Base-by-base conservation (phyloP, 805 yeast genomes). In the Sugiyamaella chiloensis region DNA sequence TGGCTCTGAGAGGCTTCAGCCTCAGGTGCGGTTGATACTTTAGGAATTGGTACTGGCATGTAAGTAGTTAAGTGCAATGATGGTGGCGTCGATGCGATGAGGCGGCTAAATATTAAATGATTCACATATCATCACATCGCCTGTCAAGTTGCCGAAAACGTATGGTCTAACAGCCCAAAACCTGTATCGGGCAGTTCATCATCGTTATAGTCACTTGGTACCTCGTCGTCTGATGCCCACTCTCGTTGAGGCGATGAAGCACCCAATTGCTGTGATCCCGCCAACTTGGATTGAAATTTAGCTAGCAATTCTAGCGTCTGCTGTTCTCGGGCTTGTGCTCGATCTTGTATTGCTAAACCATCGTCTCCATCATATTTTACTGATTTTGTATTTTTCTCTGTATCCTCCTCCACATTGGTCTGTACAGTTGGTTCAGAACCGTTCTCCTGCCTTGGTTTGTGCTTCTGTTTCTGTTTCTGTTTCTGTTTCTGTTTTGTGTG, bases 391-490 rank as follows among this genome's bases (percentile, higher is more conserved):
- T 19, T 21, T 34, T 16, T 34, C 12, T 12, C 9, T 7, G 37
- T 5, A 4, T 12, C 37, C 11, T 5, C 20, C 20, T 12, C 9
- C 4, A 21, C 4, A 4, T 19, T 21, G 11, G 16, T 7, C 7
- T 17, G 17, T 12, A 12, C 14, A 8, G n/a, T 31, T 16, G 36
- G 9, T 11, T 16, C 14, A 60, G 5, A 61, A 61, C 12, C 64
- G 63, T 19, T 62, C 63, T 41, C 60, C 60, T 5, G 61, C 62
- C 11, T 63, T 63, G 23, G 63, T 64, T 40, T 60, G 63, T 19
- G 63, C 55, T 40, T 60, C 60, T 42, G 79, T 72, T 19, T 78
- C 74, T 58, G 77, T 81, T 36, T 76, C 81, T 42, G 60, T 60
- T 52, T 60, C 60, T 17, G 57, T 41, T 45, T 59, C 63, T 29